Evolutionary conservation across 805 yeast species (phyloP), one percentile per base, ranked within the genome.

Genomic region (Hanseniaspora guilliermondii): DNA sequence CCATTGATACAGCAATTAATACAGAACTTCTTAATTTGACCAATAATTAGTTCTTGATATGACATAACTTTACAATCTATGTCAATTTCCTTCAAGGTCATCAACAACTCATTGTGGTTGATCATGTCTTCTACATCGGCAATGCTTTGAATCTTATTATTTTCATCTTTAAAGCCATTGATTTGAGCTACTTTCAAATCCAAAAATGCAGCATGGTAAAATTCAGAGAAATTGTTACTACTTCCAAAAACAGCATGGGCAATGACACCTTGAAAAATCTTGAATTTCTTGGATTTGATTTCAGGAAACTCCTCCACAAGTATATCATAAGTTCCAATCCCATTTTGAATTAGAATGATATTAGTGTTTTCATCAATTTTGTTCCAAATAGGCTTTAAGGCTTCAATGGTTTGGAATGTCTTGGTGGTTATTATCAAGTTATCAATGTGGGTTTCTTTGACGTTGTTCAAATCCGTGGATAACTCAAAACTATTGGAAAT

Each of bases 1-100:
- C 96, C 85, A 62, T 93, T 91, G 59, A 91, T 81, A 62, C 93
- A 85, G 1, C 86, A 76, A 63, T 93, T 93, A 21, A 85, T 81
- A 45, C 84, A 72, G 56, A 91, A 76, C 65, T 91, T 93, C 60
- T 81, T 83, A 59, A 82, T 70, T 67, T 87, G 95, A 1, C 80
- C 76, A 30, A 78, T 60, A 36, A 81, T 65, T 56, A 80, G 65
- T 39, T 75, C 78, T 24, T 73, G 73, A 46, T 74, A 70, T 47
- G 78, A 73, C 45, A 68, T 57, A 32, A 65, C 64, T 25, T 60
- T 56, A 1, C 68, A 63, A 33, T 58, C 61, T 24, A 74, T 58
- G 21, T 45, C 46, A 0, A 60, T 55, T 4, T 64, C 59, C 9
- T 60, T 59, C 21, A 74, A 56, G 5, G 67, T 60, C 25, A 57